A percentile compares a stretch with the other conserved stretches of the same genome.
phyloP scores from a whole-genome alignment of 768 basidiomycete genomes.

The Guyanaporus albipodus region DNA sequence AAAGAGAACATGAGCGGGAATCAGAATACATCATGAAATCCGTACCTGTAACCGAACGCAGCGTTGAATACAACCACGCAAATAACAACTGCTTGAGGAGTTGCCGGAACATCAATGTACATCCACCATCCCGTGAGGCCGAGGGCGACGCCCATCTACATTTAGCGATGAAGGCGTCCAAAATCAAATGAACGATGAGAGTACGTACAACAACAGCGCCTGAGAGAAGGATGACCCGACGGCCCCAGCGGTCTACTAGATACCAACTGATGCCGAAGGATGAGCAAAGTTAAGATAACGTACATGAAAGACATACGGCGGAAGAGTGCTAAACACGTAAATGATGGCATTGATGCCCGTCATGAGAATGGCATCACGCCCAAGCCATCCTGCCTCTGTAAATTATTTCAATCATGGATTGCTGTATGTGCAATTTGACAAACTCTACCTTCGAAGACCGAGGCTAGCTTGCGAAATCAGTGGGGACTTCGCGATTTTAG shows the following conservation, averaged over 20 bases:
- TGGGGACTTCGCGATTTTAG: background rate
- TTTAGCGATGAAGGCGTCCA: constrained; percentile 1
- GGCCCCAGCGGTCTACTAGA: constrained; percentile 87
- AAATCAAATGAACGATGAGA: background rate
- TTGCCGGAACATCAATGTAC: constrained; percentile 81
- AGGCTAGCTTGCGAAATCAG: constrained; percentile 43
- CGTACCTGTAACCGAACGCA: constrained; percentile 81
- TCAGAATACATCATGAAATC: background rate
- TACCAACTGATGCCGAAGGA: constrained; percentile 64
- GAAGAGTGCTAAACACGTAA: constrained; percentile 74
- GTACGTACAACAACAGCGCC: constrained; percentile 72
- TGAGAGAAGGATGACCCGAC: constrained; percentile 79
- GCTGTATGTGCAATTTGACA: background rate
- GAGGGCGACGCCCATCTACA: constrained; percentile 77
- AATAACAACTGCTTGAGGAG: constrained; percentile 81
- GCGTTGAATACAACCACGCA: constrained; percentile 94
- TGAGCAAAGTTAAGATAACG: constrained; percentile 6
- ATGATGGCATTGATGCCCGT: constrained; percentile 89
- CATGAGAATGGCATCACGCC: constrained; percentile 91
- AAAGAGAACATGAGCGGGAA: constrained; percentile 2
- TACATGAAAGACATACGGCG: constrained; percentile 56
- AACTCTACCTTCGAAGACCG: constrained; percentile 82
- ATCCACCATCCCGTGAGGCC: constrained; percentile 89
- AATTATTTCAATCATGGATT: constrained; percentile 8
- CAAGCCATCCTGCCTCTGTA: constrained; percentile 91